These are phyloP conservation scores for Boletus coccyginus DNA, from an alignment of 768 basidiomycete genomes.

Conservation along the genomic window DNA sequence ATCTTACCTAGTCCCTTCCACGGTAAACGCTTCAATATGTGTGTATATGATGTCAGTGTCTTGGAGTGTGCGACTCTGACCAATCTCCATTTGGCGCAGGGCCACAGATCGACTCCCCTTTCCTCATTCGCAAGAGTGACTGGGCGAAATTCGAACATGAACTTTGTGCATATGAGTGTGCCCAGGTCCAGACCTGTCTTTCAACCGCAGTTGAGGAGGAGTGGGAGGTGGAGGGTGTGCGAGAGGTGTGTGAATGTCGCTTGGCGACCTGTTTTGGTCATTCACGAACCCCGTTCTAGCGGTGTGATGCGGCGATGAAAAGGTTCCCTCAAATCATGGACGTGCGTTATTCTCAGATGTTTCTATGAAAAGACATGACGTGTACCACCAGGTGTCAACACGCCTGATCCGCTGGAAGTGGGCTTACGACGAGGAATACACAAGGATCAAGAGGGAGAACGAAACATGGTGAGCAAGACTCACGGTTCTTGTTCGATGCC, in stretches of 20 bases:
- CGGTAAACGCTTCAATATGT: constrained; percentile 1
- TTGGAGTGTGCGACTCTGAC: background rate
- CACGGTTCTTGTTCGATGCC: background rate
- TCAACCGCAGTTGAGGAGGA: background rate
- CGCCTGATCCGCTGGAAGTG: constrained; percentile 28
- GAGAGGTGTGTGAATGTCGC: constrained; percentile 1
- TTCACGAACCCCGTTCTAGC: constrained; percentile 1
- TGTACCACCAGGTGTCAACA: constrained; percentile 20
- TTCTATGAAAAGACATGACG: background rate
- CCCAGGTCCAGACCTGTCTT: no score
- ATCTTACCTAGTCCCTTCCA: constrained; percentile 1
- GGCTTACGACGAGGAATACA: constrained; percentile 9
- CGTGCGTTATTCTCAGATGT: constrained; percentile 7
- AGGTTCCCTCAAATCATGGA: constrained; percentile 16
- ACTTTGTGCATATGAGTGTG: background rate
- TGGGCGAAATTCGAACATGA: constrained; percentile 8
- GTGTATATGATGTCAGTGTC: background rate
- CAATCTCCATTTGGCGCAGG: constrained; percentile 10
- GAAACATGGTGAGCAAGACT: constrained; percentile 13
- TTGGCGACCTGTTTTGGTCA: background rate
- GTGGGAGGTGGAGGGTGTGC: background rate
- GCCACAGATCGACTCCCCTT: background rate
- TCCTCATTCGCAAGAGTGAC: constrained; percentile 22
- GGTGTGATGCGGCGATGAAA: background rate
- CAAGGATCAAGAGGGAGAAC: constrained; percentile 6